Base-by-base conservation (phyloP, 169 alveolate species). In the Cryptosporidium parvum region DNA sequence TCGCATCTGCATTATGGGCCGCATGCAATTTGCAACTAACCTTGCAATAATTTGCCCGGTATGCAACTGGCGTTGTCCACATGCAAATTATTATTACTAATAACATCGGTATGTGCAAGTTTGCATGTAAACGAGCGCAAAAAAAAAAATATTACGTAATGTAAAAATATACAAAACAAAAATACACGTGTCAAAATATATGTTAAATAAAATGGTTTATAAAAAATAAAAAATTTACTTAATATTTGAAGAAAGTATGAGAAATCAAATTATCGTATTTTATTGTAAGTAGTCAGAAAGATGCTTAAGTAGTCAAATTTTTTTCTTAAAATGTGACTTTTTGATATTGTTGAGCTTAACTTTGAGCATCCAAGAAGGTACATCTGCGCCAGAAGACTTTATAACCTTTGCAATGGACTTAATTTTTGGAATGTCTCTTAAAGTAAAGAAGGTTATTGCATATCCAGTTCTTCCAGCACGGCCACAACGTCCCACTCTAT, bases 401-500 rank as follows among this genome's bases (percentile, higher is more conserved):
- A 96, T 91, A 37, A 95, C 91, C 35, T 94, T 94, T 21, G 96
- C 97, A 23, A 95, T 73, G 51, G 92, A 93, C 91, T 92, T 85
- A 10, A 95, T 65, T 56, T 89, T 86, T 61, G 93, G 93, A 29
- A 91, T 91, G 85, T 97, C 99, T 44, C 94, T 95, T 75, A 95
- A 94, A 23, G 97, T 96, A 62, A 93, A 94, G 45, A 96, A 93
- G 26, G 99, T 95, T 61, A 95, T 93, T 7, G 99, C 98, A 73
- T 84, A 85, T 29, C 98, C 98, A 52, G 86, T 84, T 91, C 94
- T 93, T 14, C 98, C 98, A 0, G 99, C 99, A 70, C 99, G 93
- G 21, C 99, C 99, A n/a, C 99, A 96, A 85, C 99, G 95, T 12
- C 99, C 99, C 31, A 98, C 96, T 86, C 99, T 96, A 93, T 98